Evolutionary conservation across 1,284 basidiomycete species (phyloP).

Genomic region (Rhodotorula sp.): DNA sequence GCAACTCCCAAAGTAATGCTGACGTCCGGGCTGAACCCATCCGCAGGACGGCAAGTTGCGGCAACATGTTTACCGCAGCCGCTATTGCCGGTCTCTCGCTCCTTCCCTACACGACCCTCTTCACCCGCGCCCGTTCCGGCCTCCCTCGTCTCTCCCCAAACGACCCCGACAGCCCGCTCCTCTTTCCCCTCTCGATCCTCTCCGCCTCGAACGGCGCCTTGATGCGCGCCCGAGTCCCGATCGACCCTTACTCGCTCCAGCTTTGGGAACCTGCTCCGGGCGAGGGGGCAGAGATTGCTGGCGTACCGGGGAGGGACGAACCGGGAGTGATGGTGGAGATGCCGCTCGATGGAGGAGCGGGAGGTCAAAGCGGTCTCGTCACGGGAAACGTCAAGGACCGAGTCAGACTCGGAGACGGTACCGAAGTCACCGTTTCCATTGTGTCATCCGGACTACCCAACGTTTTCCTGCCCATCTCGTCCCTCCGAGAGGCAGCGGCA

Average conservation of each 20-base stretch:
- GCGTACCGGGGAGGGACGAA: slow-evolving; percentile 32
- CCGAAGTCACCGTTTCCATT: slow-evolving; percentile 27
- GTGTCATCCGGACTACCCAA: slow-evolving; percentile 34
- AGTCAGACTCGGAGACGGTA: slow-evolving; percentile 20
- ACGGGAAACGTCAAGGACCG: slow-evolving; percentile 22
- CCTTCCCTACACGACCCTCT: slow-evolving; percentile 35
- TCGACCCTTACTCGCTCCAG: slow-evolving; percentile 31
- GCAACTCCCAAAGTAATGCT: too few species aligned
- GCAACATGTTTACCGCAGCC: slow-evolving; percentile 38
- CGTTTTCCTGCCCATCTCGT: slow-evolving; percentile 30
- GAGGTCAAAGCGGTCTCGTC: slow-evolving; percentile 10
- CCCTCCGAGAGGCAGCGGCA: slow-evolving; percentile 10
- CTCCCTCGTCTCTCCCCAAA: neutral
- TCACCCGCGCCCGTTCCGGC: slow-evolving; percentile 18
- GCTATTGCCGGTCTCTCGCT: slow-evolving; percentile 22
- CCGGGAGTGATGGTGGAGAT: slow-evolving; percentile 36
- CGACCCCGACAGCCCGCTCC: slow-evolving; percentile 10
- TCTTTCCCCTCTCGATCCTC: slow-evolving; percentile 35
- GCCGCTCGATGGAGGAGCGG: slow-evolving; percentile 18
- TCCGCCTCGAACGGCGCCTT: slow-evolving; percentile 34
- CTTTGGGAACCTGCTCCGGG: slow-evolving; percentile 25
- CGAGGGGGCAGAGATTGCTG: slow-evolving; percentile 30
- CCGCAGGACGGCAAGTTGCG: slow-evolving; percentile 32
- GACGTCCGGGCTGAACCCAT: neutral
- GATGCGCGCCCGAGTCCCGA: slow-evolving; percentile 33